Conservation (phyloP, 768 basidiomycete genomes). For the Mycena vulgaris region DNA sequence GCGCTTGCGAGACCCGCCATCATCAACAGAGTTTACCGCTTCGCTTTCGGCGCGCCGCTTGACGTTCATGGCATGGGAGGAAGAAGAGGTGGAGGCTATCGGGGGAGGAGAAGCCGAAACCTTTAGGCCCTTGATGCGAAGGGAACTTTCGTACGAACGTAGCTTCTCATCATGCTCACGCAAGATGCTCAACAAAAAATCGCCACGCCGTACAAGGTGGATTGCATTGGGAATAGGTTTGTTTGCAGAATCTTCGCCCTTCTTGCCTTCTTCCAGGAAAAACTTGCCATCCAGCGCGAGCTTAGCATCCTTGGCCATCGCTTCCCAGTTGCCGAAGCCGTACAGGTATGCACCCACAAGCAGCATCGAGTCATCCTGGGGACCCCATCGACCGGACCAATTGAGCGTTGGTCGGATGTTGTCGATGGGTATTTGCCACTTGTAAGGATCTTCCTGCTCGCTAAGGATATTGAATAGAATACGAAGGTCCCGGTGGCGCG, state of each 20-base stretch:
- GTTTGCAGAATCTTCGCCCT: constrained; percentile 86
- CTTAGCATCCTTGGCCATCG: constrained; percentile 89
- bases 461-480: constrained; percentile 88
- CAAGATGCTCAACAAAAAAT: constrained; percentile 89
- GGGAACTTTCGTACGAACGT: constrained; percentile 87
- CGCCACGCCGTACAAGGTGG: constrained; percentile 96
- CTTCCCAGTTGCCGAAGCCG: constrained; percentile 98
- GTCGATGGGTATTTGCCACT: constrained; percentile 92
- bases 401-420: constrained; percentile 94
- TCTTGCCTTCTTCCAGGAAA: constrained; percentile 98
- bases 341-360: constrained; percentile 94
- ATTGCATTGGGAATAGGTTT: constrained; percentile 97
- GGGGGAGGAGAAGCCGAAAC: constrained; percentile 84
- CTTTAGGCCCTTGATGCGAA: constrained; percentile 81
- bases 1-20: constrained; percentile 77
- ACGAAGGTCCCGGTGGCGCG: constrained; percentile 89
- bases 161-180: constrained; percentile 93
- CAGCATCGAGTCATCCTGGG: constrained; percentile 93
- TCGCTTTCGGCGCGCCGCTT: constrained; percentile 90
- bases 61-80: constrained; percentile 70
- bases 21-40: constrained; percentile 86
- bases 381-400: constrained; percentile 97
- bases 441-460: constrained; percentile 79
- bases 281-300: constrained; percentile 93
- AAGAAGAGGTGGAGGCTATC: constrained; percentile 77